These are phyloP conservation scores for Cotoneaster glaucophyllus DNA, from an alignment of 306 rosid genomes.

Conservation along the genomic window DNA sequence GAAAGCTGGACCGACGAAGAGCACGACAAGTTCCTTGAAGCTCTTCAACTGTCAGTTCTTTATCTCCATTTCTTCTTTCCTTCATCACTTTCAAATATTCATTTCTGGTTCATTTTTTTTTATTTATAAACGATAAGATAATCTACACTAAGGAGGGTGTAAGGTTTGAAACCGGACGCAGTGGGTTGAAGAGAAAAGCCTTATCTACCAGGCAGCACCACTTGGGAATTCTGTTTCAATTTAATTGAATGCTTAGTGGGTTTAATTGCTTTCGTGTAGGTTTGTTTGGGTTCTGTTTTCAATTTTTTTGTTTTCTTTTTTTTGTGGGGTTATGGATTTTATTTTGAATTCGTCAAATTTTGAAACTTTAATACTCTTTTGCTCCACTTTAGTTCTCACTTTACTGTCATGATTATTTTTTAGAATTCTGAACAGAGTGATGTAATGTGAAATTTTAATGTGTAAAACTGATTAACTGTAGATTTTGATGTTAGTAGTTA, in stretches of 20 bases:
- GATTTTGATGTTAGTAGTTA: neutral
- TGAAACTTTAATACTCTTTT: neutral
- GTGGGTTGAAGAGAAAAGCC: neutral
- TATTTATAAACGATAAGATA: neutral
- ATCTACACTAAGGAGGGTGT: neutral
- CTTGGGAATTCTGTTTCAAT: neutral
- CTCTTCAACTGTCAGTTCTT: slow-evolving; percentile 78
- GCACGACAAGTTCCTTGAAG: slow-evolving; percentile 93
- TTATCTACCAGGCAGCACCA: neutral
- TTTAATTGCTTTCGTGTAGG: neutral
- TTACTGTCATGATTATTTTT: neutral
- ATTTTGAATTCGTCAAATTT: neutral
- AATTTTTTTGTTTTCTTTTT: neutral
- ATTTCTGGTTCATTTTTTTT: neutral
- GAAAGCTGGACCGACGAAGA: slow-evolving; percentile 97
- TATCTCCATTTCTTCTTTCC: slow-evolving; percentile 7
- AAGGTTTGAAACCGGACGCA: neutral
- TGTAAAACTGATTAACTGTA: neutral
- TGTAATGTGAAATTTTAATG: neutral
- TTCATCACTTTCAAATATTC: neutral
- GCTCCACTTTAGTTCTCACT: neutral
- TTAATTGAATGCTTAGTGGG: neutral
- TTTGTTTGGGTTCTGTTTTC: neutral
- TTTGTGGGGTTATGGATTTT: neutral
- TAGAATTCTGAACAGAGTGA: neutral